Conservation (phyloP, 768 basidiomycete genomes). For the Kwoniella botswanensis region DNA sequence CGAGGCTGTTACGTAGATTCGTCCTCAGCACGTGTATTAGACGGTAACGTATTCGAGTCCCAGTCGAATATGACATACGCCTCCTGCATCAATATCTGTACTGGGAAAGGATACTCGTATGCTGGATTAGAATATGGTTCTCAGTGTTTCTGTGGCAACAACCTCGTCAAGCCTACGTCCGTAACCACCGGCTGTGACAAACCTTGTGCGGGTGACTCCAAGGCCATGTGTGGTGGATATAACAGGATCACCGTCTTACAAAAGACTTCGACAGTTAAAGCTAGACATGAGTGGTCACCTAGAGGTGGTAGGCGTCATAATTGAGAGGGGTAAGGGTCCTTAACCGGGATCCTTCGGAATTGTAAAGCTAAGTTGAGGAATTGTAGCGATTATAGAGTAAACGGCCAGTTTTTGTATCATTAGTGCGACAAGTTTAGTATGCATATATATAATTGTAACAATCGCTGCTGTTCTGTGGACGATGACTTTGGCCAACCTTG, state of each 20-base stretch:
- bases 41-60: conserved; percentile 2
- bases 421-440: not conserved
- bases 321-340: not conserved
- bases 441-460: too few relatives aligned
- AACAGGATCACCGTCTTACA: conserved; percentile 6
- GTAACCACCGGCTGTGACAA: conserved; percentile 1
- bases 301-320: conserved; percentile 4
- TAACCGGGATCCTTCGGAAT: too few relatives aligned
- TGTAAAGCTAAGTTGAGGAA: not conserved
- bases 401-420: not conserved
- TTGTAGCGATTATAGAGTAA: conserved; percentile 5
- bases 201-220: conserved; percentile 15
- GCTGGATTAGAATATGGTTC: conserved; percentile 29
- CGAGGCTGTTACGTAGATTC: conserved; percentile 23
- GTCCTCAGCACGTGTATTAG: not conserved
- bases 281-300: not conserved
- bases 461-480: too few relatives aligned
- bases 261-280: conserved; percentile 2
- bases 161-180: not conserved
- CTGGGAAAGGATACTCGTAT: conserved; percentile 18
- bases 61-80: conserved; percentile 11
- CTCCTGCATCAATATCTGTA: conserved; percentile 25
- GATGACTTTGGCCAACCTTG: too few relatives aligned
- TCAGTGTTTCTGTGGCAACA: conserved; percentile 26
- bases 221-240: conserved; percentile 17